phyloP scores from a whole-genome alignment of 495 filamentous ascomycete genomes.

The Aspergillus ellipticus region DNA sequence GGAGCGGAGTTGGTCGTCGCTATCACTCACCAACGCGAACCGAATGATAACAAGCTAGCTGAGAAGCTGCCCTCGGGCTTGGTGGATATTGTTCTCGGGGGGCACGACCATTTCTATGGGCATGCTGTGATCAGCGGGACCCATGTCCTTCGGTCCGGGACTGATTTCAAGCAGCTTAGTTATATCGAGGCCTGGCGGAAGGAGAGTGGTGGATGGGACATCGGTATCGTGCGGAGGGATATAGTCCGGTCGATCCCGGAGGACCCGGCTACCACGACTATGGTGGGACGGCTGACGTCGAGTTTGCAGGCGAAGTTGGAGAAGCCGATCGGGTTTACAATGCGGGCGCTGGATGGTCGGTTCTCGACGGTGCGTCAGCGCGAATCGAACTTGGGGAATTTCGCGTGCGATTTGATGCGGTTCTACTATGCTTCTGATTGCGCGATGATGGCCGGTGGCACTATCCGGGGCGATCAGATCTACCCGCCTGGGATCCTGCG shows the following conservation, averaged over 20 bases:
- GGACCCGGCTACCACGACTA: conserved; percentile 49
- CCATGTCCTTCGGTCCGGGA: conserved; percentile 78
- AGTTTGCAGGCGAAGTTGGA: conserved; percentile 69
- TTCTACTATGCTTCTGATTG: conserved; percentile 76
- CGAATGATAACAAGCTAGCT: conserved; percentile 80
- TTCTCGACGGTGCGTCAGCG: conserved; percentile 74
- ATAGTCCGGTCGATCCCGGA: conserved; percentile 61
- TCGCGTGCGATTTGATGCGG: conserved; percentile 87
- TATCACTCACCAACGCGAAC: conserved; percentile 81
- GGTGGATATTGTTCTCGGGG: conserved; percentile 81
- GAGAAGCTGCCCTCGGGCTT: conserved; percentile 59
- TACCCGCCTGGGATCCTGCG: conserved; percentile 75
- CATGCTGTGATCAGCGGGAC: conserved; percentile 71
- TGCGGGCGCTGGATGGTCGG: conserved; percentile 73
- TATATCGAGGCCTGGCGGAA: conserved; percentile 73
- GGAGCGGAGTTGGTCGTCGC: conserved; percentile 80
- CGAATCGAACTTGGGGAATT: conserved; percentile 85
- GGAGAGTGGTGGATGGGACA: conserved; percentile 59
- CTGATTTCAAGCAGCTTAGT: conserved; percentile 86
- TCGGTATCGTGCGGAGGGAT: conserved; percentile 73
- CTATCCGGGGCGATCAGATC: conserved; percentile 86
- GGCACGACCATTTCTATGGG: conserved; percentile 85
- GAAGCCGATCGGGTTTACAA: conserved; percentile 79
- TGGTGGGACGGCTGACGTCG: conserved; percentile 66
- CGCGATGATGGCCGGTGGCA: conserved; percentile 79